These are phyloP conservation scores for Spathaspora sp. DNA, from an alignment of 1,139 yeast species.

Conservation along the genomic window DNA sequence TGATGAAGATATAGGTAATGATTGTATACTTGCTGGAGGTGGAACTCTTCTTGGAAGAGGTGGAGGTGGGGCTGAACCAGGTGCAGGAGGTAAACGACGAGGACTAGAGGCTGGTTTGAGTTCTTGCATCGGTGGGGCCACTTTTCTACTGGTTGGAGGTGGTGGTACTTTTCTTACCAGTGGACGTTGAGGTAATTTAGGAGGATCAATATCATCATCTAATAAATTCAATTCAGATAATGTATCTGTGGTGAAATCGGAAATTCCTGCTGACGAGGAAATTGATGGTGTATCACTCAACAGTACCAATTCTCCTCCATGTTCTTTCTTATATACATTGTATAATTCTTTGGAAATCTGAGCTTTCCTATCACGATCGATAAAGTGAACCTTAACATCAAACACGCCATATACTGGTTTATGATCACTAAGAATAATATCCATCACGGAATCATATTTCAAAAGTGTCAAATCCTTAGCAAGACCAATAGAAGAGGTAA, in stretches of 20 bases:
- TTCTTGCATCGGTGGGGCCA: slow-evolving; percentile 4
- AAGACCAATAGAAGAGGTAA: slow-evolving; percentile 29
- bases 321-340: slow-evolving; percentile 30
- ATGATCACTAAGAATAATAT: slow-evolving; percentile 77
- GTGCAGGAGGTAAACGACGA: slow-evolving; percentile 10
- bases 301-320: slow-evolving; percentile 19
- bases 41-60: slow-evolving; percentile 23
- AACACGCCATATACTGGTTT: slow-evolving; percentile 86
- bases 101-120: neutral
- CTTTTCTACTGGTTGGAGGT: slow-evolving; percentile 30
- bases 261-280: slow-evolving; percentile 16
- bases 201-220: slow-evolving; percentile 21
- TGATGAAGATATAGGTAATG: slow-evolving; percentile 9
- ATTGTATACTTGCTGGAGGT: slow-evolving; percentile 13
- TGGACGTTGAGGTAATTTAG: slow-evolving; percentile 15
- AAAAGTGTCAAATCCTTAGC: slow-evolving; percentile 43
- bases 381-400: slow-evolving; percentile 58
- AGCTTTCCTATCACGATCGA: slow-evolving; percentile 45
- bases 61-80: slow-evolving; percentile 1
- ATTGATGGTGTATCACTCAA: slow-evolving; percentile 7
- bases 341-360: slow-evolving; percentile 33
- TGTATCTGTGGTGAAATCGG: slow-evolving; percentile 27
- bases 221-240: slow-evolving; percentile 39
- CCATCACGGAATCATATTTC: slow-evolving; percentile 58
- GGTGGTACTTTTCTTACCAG: slow-evolving; percentile 39